Evolutionary conservation across 2,329 filamentous ascomycete genomes (phyloP).

Genomic region (Apiospora rasikravindrae): DNA sequence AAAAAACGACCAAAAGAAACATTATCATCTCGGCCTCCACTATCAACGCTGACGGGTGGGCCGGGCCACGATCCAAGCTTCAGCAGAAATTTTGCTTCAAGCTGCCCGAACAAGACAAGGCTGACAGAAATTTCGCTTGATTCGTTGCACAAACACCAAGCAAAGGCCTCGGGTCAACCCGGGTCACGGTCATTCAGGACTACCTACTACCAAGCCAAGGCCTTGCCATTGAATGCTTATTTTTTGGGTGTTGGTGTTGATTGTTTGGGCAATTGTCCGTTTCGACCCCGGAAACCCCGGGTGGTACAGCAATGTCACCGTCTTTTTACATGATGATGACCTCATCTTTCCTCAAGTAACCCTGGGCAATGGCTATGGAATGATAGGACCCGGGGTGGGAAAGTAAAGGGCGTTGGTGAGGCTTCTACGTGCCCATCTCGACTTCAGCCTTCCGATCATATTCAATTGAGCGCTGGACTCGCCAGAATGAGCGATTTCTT

Average conservation of each 20-base stretch:
- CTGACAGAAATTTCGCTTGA: constrained; percentile 27
- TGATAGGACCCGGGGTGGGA: too few relatives aligned
- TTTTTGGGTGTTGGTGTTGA: not conserved
- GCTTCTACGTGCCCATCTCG: not conserved
- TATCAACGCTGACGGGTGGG: constrained; percentile 26
- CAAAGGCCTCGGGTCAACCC: constrained; percentile 9
- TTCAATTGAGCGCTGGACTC: not conserved
- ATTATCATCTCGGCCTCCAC: constrained; percentile 13
- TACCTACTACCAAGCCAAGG: not conserved
- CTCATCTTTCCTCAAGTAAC: not conserved
- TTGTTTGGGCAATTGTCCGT: not conserved
- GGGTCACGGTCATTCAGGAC: not conserved
- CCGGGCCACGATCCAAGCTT: constrained; percentile 31
- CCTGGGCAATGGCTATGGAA: not conserved
- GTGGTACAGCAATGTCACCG: not conserved
- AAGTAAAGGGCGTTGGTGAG: not conserved
- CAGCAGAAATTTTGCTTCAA: constrained; percentile 35
- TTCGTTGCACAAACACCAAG: not conserved
- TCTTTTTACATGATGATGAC: not conserved
- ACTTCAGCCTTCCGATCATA: not conserved
- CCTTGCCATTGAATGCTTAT: constrained; percentile 4
- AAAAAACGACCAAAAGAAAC: constrained; percentile 17
- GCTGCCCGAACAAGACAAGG: constrained; percentile 42
- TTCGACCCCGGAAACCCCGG: constrained; percentile 3
- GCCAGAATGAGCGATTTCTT: constrained; percentile 6